These are phyloP conservation scores for Fusarium neocosmosporiellum DNA, from an alignment of 2,329 filamentous ascomycete species.

Conservation along the genomic window DNA sequence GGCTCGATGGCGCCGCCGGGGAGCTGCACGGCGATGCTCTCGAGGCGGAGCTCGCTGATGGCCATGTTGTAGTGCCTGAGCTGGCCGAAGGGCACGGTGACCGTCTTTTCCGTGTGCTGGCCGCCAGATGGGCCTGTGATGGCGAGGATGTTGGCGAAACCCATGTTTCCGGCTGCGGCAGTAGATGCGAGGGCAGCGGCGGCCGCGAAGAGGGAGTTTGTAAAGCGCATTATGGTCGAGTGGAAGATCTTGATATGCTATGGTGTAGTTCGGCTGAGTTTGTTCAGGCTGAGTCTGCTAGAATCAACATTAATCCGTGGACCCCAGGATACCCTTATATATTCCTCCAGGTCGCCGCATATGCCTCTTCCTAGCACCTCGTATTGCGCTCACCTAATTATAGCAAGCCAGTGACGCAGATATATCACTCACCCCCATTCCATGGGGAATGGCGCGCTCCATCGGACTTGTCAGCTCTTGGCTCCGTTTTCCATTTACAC, in stretches of 20 bases:
- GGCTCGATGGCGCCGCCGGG: not conserved
- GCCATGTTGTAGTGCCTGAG: not conserved
- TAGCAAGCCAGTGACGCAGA: not conserved
- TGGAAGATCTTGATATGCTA: not conserved
- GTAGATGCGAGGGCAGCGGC: not conserved
- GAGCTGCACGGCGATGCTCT: conserved; percentile 14
- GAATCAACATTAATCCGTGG: not conserved
- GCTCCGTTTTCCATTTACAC: not conserved
- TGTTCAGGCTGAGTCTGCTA: not conserved
- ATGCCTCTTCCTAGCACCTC: not conserved
- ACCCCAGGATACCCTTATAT: not conserved
- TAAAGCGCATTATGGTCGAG: not conserved
- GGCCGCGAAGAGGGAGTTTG: not conserved
- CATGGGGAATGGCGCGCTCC: not conserved
- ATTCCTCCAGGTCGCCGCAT: not conserved
- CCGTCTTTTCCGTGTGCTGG: not conserved
- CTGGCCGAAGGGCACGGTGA: not conserved
- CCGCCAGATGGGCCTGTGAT: not conserved
- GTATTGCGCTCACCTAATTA: not conserved
- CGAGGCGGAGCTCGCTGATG: not conserved
- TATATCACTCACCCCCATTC: not conserved
- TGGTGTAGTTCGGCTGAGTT: not conserved
- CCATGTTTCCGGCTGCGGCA: not conserved
- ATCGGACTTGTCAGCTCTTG: not conserved
- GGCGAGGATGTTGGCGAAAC: not conserved